A percentile compares a stretch with the other conserved stretches of the same genome.
phyloP scores from a whole-genome alignment of 1,284 basidiomycete species.

The Baeospora myosura region DNA sequence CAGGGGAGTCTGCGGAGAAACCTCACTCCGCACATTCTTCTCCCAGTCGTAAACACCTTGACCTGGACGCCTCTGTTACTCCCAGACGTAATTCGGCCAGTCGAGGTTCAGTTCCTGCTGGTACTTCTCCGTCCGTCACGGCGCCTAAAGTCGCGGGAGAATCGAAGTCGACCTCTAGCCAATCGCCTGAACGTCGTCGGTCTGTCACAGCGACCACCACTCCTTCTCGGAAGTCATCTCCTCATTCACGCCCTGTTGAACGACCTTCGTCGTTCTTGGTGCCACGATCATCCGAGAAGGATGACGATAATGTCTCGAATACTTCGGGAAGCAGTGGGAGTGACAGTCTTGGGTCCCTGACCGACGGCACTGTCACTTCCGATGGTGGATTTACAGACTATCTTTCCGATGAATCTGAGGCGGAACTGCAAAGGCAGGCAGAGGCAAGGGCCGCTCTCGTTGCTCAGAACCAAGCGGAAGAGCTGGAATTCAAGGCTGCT shows the following conservation, averaged over 20 bases:
- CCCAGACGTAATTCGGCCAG: slow-evolving; percentile 40
- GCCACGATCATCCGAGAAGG: slow-evolving; percentile 25
- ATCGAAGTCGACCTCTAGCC: slow-evolving; percentile 14
- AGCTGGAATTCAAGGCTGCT: slow-evolving; percentile 70
- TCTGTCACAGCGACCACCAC: slow-evolving; percentile 17
- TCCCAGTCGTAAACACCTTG: slow-evolving; percentile 51
- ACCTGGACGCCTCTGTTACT: slow-evolving; percentile 37
- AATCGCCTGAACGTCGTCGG: slow-evolving; percentile 8
- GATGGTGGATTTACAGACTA: slow-evolving; percentile 81
- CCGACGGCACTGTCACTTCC: slow-evolving; percentile 68
- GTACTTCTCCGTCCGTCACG: slow-evolving; percentile 26
- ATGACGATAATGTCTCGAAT: slow-evolving; percentile 31
- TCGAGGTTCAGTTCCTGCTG: slow-evolving; percentile 43
- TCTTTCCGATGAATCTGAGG: slow-evolving; percentile 77
- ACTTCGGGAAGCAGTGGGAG: slow-evolving; percentile 52
- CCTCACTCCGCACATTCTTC: slow-evolving; percentile 41
- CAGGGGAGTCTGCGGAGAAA: slow-evolving; percentile 41
- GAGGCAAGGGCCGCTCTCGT: slow-evolving; percentile 65
- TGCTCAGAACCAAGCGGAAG: slow-evolving; percentile 73
- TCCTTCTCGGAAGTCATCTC: slow-evolving; percentile 14
- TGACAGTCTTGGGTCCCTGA: slow-evolving; percentile 38
- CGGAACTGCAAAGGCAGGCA: slow-evolving; percentile 73
- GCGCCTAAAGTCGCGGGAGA: slow-evolving; percentile 25
- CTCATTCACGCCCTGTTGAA: slow-evolving; percentile 19
- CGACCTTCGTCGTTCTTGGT: slow-evolving; percentile 20